Evolutionary conservation across 768 basidiomycete species (phyloP).

Genomic region (Boletus coccyginus): DNA sequence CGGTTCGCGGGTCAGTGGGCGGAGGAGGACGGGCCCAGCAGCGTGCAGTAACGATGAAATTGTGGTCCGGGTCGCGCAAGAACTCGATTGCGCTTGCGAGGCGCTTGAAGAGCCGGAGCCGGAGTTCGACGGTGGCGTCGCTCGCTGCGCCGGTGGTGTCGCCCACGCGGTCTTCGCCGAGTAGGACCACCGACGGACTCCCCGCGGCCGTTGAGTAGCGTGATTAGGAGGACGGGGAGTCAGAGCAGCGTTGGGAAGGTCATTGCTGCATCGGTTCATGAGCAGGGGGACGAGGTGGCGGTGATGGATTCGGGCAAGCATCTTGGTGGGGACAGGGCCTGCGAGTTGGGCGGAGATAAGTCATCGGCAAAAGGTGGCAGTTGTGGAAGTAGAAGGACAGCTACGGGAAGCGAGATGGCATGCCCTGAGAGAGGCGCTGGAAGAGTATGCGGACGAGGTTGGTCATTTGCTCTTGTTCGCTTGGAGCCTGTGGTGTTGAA

Average conservation of each 20-base stretch:
- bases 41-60: not conserved
- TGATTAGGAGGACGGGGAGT: constrained; percentile 49
- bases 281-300: constrained; percentile 31
- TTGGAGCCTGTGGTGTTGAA: not conserved
- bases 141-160: constrained; percentile 41
- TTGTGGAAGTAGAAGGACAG: constrained; percentile 48
- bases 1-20: constrained; percentile 53
- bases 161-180: constrained; percentile 14
- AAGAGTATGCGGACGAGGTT: constrained; percentile 64
- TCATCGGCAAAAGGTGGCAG: constrained; percentile 14
- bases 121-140: constrained; percentile 70
- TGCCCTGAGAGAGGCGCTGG: constrained; percentile 52
- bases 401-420: constrained; percentile 56
- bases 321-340: constrained; percentile 28
- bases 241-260: constrained; percentile 72
- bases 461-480: constrained; percentile 1
- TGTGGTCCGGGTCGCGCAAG: constrained; percentile 30
- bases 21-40: constrained; percentile 39
- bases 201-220: constrained; percentile 12
- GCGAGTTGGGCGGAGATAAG: constrained; percentile 30
- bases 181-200: constrained; percentile 4
- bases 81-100: constrained; percentile 20
- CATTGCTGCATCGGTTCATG: constrained; percentile 49
- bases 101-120: constrained; percentile 43
- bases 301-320: constrained; percentile 17